Evolutionary conservation across 1,284 basidiomycete genomes (phyloP), one percentile per base, ranked within the genome.

Genomic region (Neonothopanus nambi): DNA sequence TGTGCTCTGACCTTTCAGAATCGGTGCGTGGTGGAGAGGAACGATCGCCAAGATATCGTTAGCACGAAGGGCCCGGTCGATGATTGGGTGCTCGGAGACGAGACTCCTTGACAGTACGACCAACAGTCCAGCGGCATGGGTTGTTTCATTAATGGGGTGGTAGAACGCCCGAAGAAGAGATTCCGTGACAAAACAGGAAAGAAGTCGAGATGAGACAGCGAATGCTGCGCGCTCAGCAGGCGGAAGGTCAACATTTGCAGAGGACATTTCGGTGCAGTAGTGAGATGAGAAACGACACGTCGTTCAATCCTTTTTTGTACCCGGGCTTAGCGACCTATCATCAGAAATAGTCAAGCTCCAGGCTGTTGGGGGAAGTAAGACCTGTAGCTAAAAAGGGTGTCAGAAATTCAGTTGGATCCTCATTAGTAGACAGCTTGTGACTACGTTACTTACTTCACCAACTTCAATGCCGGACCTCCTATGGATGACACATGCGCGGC

Each of bases 161-260:
- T 75, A 78, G 58, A 74, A 67, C 3, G 72, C 73, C 13, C 66
- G 66, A 46, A 78, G 66, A 6, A 78, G 63, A 37, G 69, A 65
- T 60, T 79, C 77, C 5, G 77, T 78, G 48, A 78, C 73, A 37
- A 79, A 65, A 57, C 74, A 78, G 13, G 76, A 71, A 11, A 79
- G 57, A 49, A 79, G 70, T 38, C 77, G 73, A 23, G 76, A 77
- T 24, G 67, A 68, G 39, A 79, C 75, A 9, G 77, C 74, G 53
- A 78, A 77, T 6, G 66, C 64, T 17, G 76, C 76, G 56, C 70
- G 72, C 20, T 73, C 61, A 23, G 52, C 46, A 11, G 72, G 70
- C 37, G 62, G 59, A 21, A 73, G 38, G 13, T 15, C 20, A 12
- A 36, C 40, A 11, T 28, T 18, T 41, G 40, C 38, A 11, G 26